A percentile compares a stretch with the other conserved stretches of the same genome.
phyloP scores from a whole-genome alignment of 78 protist genomes.

The Acrasis kona region DNA sequence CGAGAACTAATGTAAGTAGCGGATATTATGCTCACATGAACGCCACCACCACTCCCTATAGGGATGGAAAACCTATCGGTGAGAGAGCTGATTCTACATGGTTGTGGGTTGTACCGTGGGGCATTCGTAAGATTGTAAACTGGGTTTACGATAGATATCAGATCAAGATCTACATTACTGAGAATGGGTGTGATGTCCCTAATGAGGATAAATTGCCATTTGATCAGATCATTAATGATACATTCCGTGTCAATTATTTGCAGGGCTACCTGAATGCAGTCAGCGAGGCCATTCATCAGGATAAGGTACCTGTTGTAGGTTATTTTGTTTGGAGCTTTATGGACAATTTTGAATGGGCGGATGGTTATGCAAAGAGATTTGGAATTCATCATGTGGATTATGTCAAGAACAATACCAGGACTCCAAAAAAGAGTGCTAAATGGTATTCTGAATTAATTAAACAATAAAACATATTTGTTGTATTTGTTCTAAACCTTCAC shows the following conservation, averaged over 20 bases:
- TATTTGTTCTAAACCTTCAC: no score
- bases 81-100: constrained; percentile 14
- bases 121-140: constrained; percentile 22
- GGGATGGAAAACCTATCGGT: constrained; percentile 17
- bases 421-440: neutral
- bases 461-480: no score
- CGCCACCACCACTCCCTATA: neutral
- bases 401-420: neutral
- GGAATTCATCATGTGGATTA: constrained; percentile 45
- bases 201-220: constrained; percentile 13
- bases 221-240: constrained; percentile 4
- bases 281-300: neutral
- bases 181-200: constrained; percentile 32
- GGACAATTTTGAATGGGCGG: constrained; percentile 52
- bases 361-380: constrained; percentile 41
- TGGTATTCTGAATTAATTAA: no score
- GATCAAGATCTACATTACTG: constrained; percentile 34
- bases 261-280: constrained; percentile 10
- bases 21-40: neutral
- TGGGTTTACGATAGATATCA: constrained; percentile 13
- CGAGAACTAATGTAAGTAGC: neutral
- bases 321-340: constrained; percentile 37
- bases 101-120: constrained; percentile 39
- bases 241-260: neutral
- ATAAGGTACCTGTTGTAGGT: constrained; percentile 16